Conservation (phyloP, 345 rosid species). For the Bruguiera gymnorhiza region DNA sequence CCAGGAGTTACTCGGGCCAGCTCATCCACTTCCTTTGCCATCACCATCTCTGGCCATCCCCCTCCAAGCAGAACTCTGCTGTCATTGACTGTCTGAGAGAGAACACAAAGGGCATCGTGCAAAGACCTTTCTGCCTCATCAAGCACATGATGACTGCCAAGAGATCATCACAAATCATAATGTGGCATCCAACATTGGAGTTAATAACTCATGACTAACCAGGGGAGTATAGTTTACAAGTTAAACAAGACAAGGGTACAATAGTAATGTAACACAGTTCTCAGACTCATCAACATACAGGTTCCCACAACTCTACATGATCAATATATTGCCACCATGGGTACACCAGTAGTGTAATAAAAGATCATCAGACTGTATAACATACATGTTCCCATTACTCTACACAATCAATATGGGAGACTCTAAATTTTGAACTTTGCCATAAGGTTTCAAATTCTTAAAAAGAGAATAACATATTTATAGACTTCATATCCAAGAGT, state of each 20-base stretch:
- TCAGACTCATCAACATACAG: background rate
- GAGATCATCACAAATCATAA: background rate
- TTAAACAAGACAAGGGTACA: too few species aligned
- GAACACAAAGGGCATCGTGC: conserved; percentile 94
- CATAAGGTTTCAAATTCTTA: too few species aligned
- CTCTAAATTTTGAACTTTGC: too few species aligned
- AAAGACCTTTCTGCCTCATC: conserved; percentile 98
- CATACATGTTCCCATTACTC: background rate
- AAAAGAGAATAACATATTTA: too few species aligned
- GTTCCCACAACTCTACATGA: background rate
- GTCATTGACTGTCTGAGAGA: conserved; percentile 92
- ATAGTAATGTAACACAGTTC: too few species aligned
- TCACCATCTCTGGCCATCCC: conserved; percentile 99
- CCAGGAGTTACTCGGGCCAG: conserved; percentile 93
- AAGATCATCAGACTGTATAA: background rate
- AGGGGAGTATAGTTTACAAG: too few species aligned
- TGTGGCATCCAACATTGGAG: background rate
- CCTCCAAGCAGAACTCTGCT: conserved; percentile 91
- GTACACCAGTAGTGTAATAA: background rate
- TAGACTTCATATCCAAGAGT: too few species aligned
- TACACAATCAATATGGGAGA: too few species aligned
- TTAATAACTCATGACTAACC: too few species aligned
- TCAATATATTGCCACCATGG: too few species aligned
- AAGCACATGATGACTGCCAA: conserved; percentile 84
- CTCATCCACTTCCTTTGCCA: conserved; percentile 97